A percentile compares a stretch with the other conserved stretches of the same genome.
These are phyloP conservation scores for Candida corydali DNA, from an alignment of 805 yeast genomes.

Conservation along the genomic window DNA sequence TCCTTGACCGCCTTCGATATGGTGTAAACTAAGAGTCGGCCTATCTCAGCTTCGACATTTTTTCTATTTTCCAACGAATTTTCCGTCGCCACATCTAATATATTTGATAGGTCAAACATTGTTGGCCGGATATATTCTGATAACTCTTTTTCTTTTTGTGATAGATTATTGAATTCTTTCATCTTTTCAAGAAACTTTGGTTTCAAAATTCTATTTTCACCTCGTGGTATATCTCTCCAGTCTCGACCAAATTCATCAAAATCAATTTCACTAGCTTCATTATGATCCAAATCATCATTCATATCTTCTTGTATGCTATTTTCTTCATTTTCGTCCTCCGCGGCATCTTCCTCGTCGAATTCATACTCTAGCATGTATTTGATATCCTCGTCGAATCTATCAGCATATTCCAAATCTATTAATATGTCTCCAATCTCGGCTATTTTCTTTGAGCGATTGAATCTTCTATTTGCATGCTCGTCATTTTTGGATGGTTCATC, in stretches of 20 bases:
- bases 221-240: constrained; percentile 71
- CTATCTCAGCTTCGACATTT: constrained; percentile 19
- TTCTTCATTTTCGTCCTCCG: constrained; percentile 10
- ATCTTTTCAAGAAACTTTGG: constrained; percentile 16
- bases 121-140: constrained; percentile 25
- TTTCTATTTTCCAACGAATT: constrained; percentile 23
- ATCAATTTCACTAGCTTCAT: constrained; percentile 25
- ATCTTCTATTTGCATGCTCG: constrained; percentile 15
- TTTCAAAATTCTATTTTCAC: constrained; percentile 38
- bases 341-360: constrained; percentile 24
- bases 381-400: constrained; percentile 65
- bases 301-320: no score
- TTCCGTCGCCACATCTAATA: constrained; percentile 21
- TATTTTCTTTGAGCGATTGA: constrained; percentile 17
- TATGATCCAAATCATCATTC: constrained; percentile 1
- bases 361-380: constrained; percentile 58
- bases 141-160: constrained; percentile 14
- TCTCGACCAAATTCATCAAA: constrained; percentile 61
- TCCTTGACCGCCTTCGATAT: constrained; percentile 51
- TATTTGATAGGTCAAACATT: constrained; percentile 20
- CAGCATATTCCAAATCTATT: constrained; percentile 55
- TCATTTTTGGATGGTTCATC: constrained; percentile 9
- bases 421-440: constrained; percentile 50
- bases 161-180: constrained; percentile 14
- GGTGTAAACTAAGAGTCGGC: constrained; percentile 42